Evolutionary conservation across 495 filamentous ascomycete genomes (phyloP).

Genomic region (Baudoinia panamericana): DNA sequence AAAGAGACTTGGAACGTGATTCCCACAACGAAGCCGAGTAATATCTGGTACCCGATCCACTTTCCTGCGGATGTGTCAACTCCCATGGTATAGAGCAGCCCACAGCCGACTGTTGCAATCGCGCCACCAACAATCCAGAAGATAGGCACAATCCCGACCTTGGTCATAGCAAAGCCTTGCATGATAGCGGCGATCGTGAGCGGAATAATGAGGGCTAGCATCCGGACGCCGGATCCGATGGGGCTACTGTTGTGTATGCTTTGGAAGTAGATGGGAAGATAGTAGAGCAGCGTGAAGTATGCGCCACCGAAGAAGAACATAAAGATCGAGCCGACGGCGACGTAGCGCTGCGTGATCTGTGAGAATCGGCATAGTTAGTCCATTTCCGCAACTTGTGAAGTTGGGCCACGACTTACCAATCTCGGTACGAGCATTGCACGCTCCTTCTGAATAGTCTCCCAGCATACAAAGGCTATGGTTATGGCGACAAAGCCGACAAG

Average conservation of each 20-base stretch:
- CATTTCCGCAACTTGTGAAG: too few relatives aligned
- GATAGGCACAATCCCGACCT: conserved; percentile 3
- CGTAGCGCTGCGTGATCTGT: conserved; percentile 51
- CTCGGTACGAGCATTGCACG: conserved; percentile 32
- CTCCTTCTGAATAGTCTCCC: background rate
- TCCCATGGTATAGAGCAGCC: conserved; percentile 10
- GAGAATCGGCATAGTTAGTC: too few relatives aligned
- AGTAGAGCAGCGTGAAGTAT: conserved; percentile 17
- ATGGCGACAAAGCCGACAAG: conserved; percentile 32
- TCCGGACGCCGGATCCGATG: conserved; percentile 21
- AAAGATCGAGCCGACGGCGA: background rate
- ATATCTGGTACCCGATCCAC: conserved; percentile 3
- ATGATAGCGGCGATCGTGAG: conserved; percentile 4
- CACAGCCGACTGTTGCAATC: conserved; percentile 9
- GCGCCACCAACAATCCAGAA: conserved; percentile 12
- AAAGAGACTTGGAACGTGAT: conserved; percentile 4
- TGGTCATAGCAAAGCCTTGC: background rate
- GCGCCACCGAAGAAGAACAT: conserved; percentile 20
- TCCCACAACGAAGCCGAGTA: background rate
- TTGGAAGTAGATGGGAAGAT: conserved; percentile 29
- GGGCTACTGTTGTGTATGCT: conserved; percentile 5
- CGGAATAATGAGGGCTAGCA: conserved; percentile 13
- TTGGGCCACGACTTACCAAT: too few relatives aligned
- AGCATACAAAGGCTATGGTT: background rate
- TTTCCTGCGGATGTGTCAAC: conserved; percentile 15